These are phyloP conservation scores for Allomyces macrogynus DNA, from an alignment of 192 early-diverging fungal genomes.

Conservation along the genomic window DNA sequence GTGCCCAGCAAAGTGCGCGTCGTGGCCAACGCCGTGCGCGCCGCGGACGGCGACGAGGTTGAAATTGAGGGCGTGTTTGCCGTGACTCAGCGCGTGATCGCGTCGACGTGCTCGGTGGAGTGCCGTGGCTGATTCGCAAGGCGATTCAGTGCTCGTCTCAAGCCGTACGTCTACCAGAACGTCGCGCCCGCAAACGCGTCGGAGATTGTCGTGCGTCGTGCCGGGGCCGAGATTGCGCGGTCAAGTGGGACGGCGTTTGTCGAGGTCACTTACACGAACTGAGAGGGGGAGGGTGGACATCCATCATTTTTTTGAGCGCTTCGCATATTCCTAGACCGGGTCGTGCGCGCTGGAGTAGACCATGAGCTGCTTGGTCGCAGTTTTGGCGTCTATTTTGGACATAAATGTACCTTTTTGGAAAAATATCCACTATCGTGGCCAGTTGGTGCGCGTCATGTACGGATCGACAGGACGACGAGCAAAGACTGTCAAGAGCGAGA, in stretches of 20 bases:
- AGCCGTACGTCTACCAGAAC: not conserved
- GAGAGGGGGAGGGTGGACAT: not conserved
- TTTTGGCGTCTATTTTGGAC: too few species aligned
- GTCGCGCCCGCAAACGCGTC: not conserved
- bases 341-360: too few species aligned
- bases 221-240: not conserved
- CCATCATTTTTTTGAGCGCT: not conserved
- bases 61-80: not conserved
- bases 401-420: too few species aligned
- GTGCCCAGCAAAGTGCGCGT: not conserved
- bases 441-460: too few species aligned
- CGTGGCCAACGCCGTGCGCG: too few species aligned
- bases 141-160: slow-evolving; percentile 1
- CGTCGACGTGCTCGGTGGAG: not conserved
- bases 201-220: not conserved
- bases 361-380: too few species aligned
- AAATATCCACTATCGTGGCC: too few species aligned
- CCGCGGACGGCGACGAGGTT: not conserved
- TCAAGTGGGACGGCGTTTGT: not conserved
- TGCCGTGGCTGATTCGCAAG: slow-evolving; percentile 2
- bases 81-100: not conserved
- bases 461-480: too few species aligned
- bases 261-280: not conserved
- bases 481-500: too few species aligned
- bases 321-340: not conserved